Percentiles rank a stretch among this genome's conserved stretches.
phyloP scores from a whole-genome alignment of 2,329 filamentous ascomycete genomes.

The Neodidymelliopsis sp. region DNA sequence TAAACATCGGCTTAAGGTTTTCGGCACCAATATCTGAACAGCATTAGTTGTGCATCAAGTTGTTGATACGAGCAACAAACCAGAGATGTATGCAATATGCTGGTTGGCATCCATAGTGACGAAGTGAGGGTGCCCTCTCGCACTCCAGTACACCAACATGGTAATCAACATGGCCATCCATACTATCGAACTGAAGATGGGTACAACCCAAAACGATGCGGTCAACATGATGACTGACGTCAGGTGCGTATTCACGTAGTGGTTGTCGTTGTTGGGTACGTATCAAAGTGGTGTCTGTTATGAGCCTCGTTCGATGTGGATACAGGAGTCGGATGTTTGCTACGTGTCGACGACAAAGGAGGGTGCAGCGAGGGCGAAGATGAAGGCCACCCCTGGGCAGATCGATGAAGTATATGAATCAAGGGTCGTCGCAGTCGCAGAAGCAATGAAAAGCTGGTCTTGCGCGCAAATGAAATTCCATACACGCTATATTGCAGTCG shows the following conservation, averaged over 20 bases:
- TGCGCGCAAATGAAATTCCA: conserved; percentile 18
- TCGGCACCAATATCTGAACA: conserved; percentile 63
- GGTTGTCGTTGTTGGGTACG: background rate
- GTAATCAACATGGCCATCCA: conserved; percentile 69
- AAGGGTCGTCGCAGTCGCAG: conserved; percentile 11
- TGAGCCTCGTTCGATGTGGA: background rate
- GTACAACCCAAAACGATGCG: conserved; percentile 67
- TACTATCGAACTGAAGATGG: conserved; percentile 67
- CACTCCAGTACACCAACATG: conserved; percentile 74
- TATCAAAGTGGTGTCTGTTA: background rate
- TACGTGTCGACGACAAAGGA: conserved; percentile 4
- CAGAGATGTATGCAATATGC: conserved; percentile 75
- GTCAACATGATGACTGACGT: conserved; percentile 37
- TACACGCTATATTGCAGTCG: conserved; percentile 16
- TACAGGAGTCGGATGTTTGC: conserved; percentile 3
- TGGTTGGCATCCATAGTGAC: conserved; percentile 66
- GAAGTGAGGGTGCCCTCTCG: conserved; percentile 65
- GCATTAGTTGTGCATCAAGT: conserved; percentile 30
- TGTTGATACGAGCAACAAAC: conserved; percentile 44
- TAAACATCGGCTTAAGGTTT: conserved; percentile 78
- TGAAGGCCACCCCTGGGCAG: conserved; percentile 10
- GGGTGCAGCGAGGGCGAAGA: background rate
- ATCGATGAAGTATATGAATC: conserved; percentile 5
- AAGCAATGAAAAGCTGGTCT: conserved; percentile 11
- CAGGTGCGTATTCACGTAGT: background rate